These are phyloP conservation scores for Pseudoneurospora amorphoporcata DNA, from an alignment of 495 filamentous ascomycete genomes.

Conservation along the genomic window DNA sequence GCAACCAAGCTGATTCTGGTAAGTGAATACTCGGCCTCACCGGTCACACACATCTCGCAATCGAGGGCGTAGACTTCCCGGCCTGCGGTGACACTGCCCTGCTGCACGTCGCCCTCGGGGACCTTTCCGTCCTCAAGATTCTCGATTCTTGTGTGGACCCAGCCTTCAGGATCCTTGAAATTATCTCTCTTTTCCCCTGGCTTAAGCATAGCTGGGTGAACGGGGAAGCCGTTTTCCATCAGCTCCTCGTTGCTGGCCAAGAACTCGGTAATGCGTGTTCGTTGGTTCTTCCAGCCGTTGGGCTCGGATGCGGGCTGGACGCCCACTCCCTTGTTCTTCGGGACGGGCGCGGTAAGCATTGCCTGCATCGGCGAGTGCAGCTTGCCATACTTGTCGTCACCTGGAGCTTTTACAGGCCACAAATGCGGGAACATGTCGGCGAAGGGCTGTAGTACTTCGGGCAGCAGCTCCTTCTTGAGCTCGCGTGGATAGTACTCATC, in stretches of 20 bases:
- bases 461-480: slow-evolving; percentile 50
- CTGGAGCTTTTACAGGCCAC: slow-evolving; percentile 81
- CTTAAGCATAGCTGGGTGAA: slow-evolving; percentile 60
- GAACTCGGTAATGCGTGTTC: slow-evolving; percentile 70
- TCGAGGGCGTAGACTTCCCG: slow-evolving; percentile 76
- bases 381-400: slow-evolving; percentile 66
- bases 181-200: slow-evolving; percentile 35
- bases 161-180: slow-evolving; percentile 52
- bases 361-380: slow-evolving; percentile 76
- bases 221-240: slow-evolving; percentile 65
- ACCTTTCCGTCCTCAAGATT: slow-evolving; percentile 54
- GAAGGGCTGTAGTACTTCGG: slow-evolving; percentile 54
- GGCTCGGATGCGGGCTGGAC: slow-evolving; percentile 46
- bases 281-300: slow-evolving; percentile 51
- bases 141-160: slow-evolving; percentile 69
- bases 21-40: slow-evolving; percentile 62
- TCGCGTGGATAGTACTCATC: slow-evolving; percentile 65
- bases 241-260: slow-evolving; percentile 61
- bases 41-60: slow-evolving; percentile 93
- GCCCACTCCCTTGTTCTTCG: slow-evolving; percentile 52
- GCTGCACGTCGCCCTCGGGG: slow-evolving; percentile 58
- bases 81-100: slow-evolving; percentile 75
- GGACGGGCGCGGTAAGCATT: slow-evolving; percentile 58
- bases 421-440: slow-evolving; percentile 76
- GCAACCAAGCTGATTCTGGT: slow-evolving; percentile 76